Percentiles rank a stretch among this genome's conserved stretches.
Evolutionary conservation across 2,329 filamentous ascomycete genomes (phyloP).

Genomic region (Colletotrichum sp.): DNA sequence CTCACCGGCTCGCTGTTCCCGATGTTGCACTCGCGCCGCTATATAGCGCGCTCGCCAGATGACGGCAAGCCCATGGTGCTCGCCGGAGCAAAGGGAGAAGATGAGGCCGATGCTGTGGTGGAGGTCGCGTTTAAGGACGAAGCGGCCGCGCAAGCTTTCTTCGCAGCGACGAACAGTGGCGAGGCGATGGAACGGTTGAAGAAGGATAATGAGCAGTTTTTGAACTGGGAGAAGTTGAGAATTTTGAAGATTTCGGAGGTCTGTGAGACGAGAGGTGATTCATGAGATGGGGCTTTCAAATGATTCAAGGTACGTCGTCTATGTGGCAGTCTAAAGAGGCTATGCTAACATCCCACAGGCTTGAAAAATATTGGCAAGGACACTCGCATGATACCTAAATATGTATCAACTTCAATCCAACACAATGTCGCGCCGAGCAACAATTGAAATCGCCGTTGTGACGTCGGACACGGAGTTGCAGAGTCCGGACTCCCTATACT

Average conservation of each 20-base stretch:
- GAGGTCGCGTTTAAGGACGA: constrained; percentile 24
- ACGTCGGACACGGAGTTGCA: background rate
- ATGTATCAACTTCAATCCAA: background rate
- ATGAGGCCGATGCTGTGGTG: constrained; percentile 25
- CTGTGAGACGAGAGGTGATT: background rate
- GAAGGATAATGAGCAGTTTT: background rate
- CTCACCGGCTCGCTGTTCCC: constrained; percentile 26
- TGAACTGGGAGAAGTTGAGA: background rate
- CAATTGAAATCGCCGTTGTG: background rate
- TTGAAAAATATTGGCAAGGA: background rate
- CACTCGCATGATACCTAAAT: background rate
- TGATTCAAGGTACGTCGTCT: background rate
- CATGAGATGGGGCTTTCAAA: background rate
- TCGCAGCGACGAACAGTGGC: background rate
- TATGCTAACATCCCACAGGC: background rate
- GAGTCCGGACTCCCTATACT: background rate
- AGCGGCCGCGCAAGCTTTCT: constrained; percentile 8
- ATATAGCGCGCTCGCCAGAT: constrained; percentile 18
- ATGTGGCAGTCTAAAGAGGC: background rate
- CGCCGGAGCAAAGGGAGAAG: constrained; percentile 20
- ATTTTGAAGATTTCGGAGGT: background rate
- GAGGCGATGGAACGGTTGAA: background rate
- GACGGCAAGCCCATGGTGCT: constrained; percentile 19
- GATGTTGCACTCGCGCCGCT: constrained; percentile 23
- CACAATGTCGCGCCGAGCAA: background rate